Evolutionary conservation across 352 stramenopile genomes (phyloP).

Genomic region (Phytopythium sindhum): DNA sequence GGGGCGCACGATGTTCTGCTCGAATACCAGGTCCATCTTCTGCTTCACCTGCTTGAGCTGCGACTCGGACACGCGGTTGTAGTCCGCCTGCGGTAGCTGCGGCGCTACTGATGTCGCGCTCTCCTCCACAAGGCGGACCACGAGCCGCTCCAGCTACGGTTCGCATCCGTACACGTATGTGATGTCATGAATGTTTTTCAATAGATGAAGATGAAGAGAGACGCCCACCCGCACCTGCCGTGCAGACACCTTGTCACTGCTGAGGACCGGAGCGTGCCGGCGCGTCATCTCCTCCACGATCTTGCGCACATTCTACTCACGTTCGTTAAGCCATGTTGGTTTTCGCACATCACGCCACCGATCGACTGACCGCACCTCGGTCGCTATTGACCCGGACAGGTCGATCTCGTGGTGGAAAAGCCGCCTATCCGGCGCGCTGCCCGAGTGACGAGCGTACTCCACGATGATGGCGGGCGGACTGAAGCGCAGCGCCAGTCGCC

Average conservation of each 20-base stretch:
- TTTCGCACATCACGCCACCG: constrained; percentile 7
- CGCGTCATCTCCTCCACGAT: constrained; percentile 40
- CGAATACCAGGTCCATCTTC: constrained; percentile 70
- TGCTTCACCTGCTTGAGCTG: constrained; percentile 66
- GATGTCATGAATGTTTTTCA: too few relatives aligned
- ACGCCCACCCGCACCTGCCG: constrained; percentile 27
- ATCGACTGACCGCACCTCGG: constrained; percentile 9
- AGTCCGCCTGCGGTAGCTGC: constrained; percentile 58
- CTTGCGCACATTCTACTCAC: constrained; percentile 17
- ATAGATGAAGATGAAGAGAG: neutral
- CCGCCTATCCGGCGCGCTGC: constrained; percentile 11
- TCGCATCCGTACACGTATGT: neutral
- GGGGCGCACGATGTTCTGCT: constrained; percentile 54
- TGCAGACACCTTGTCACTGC: constrained; percentile 34
- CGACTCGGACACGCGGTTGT: constrained; percentile 75
- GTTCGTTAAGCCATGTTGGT: neutral
- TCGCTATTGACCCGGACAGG: constrained; percentile 20
- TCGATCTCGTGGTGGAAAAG: constrained; percentile 69
- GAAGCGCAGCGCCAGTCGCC: constrained; percentile 53
- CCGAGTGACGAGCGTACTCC: constrained; percentile 40
- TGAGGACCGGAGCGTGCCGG: constrained; percentile 37
- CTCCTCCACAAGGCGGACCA: constrained; percentile 35
- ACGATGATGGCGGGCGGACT: constrained; percentile 51
- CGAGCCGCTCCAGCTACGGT: constrained; percentile 42
- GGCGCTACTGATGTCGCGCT: constrained; percentile 4